A percentile compares a stretch with the other conserved stretches of the same genome.
phyloP scores from a whole-genome alignment of 257 asterid genomes.

The Marsdenia floribunda region DNA sequence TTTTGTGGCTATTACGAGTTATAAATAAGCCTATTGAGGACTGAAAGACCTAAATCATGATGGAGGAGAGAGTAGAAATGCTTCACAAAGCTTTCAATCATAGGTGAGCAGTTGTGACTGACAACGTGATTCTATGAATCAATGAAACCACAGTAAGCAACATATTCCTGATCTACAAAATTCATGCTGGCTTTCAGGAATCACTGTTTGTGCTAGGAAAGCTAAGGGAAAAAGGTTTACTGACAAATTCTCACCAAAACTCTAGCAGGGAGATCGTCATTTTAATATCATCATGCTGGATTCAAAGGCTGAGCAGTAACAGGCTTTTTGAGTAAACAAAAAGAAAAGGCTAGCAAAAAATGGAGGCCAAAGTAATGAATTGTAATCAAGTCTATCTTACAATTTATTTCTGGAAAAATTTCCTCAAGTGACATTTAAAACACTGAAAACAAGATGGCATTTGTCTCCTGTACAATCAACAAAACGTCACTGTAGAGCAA shows the following conservation, averaged over 20 bases:
- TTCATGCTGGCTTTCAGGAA: not conserved
- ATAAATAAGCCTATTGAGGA: not conserved
- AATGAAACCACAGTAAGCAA: not conserved
- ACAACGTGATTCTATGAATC: not conserved
- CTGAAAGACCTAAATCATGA: not conserved
- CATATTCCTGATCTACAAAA: not conserved
- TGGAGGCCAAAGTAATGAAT: not conserved
- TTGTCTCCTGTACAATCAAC: not conserved
- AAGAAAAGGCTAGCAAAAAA: not conserved
- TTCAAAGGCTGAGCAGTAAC: not conserved
- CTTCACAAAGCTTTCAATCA: conserved; percentile 2
- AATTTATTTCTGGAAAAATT: not conserved
- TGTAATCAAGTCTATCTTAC: conserved; percentile 3
- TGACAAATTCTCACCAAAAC: not conserved
- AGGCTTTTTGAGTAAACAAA: not conserved
- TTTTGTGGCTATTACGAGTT: not conserved
- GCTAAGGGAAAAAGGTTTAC: not conserved
- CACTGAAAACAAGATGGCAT: not conserved
- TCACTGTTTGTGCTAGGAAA: not conserved
- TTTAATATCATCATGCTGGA: not conserved
- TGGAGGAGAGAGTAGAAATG: not conserved
- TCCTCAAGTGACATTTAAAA: not conserved
- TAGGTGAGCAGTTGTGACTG: not conserved
- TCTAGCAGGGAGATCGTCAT: not conserved
- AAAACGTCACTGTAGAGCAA: not conserved